Percentiles rank a stretch among this genome's conserved stretches.
These are phyloP conservation scores for Zelopaecilomyces penicillatus DNA, from an alignment of 2,329 filamentous ascomycete species.

Conservation along the genomic window DNA sequence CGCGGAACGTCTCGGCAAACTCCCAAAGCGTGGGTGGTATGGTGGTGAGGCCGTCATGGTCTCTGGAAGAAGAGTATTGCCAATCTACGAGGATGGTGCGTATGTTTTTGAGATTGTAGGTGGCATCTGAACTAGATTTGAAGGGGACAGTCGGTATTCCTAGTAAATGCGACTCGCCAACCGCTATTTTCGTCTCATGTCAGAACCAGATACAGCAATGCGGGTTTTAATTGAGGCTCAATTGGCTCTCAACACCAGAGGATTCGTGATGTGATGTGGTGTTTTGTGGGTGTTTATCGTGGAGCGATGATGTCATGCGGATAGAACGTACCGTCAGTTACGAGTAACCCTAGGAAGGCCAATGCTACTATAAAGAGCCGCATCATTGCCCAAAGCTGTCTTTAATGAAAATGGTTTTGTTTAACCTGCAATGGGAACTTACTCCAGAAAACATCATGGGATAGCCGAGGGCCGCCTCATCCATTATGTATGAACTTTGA, in stretches of 20 bases:
- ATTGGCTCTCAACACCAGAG: not conserved
- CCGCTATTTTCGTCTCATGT: not conserved
- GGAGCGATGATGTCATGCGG: not conserved
- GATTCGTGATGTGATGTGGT: not conserved
- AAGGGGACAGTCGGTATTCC: constrained; percentile 9
- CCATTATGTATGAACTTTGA: too few species aligned
- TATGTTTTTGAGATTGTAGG: constrained; percentile 4
- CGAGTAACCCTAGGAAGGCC: not conserved
- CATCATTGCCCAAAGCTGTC: too few species aligned
- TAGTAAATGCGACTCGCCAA: constrained; percentile 1
- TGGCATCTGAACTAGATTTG: constrained; percentile 1
- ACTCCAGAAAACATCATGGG: too few species aligned
- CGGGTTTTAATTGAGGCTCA: not conserved
- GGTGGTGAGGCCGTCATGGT: constrained; percentile 8
- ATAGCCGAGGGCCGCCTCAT: too few species aligned
- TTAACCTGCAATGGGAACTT: too few species aligned
- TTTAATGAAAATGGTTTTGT: too few species aligned
- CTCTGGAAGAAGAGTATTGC: constrained; percentile 1
- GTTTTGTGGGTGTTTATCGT: not conserved
- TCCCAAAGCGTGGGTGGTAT: constrained; percentile 8
- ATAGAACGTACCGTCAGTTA: not conserved
- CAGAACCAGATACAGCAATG: not conserved
- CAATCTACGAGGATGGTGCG: constrained; percentile 5
- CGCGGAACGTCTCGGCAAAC: constrained; percentile 7
- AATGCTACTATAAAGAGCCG: not conserved